phyloP scores from a whole-genome alignment of 805 yeast species.

The Pichia manshurica region DNA sequence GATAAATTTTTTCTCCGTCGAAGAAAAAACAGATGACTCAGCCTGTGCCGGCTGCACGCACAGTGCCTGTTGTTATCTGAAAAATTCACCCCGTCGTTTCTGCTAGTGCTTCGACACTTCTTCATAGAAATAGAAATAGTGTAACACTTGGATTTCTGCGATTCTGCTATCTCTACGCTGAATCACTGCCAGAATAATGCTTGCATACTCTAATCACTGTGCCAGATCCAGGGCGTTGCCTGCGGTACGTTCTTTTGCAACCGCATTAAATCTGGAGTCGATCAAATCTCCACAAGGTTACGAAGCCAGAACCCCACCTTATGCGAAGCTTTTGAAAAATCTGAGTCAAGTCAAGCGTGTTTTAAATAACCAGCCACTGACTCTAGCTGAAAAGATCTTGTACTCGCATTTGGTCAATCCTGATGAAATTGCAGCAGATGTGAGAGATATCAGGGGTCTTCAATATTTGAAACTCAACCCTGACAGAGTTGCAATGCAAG shows the following conservation, averaged over 20 bases:
- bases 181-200: constrained; percentile 3
- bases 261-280: constrained; percentile 19
- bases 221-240: constrained; percentile 8
- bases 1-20: too few relatives aligned
- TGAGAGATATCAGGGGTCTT: constrained; percentile 60
- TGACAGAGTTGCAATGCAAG: constrained; percentile 98
- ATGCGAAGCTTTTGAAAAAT: constrained; percentile 63
- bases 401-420: constrained; percentile 95
- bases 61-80: not conserved
- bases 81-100: not conserved
- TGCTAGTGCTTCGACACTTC: too few relatives aligned
- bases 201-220: constrained; percentile 7
- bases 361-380: constrained; percentile 53
- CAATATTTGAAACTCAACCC: constrained; percentile 93
- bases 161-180: not conserved
- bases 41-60: not conserved
- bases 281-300: constrained; percentile 51
- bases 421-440: constrained; percentile 60
- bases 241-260: constrained; percentile 22
- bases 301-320: constrained; percentile 80
- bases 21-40: not conserved
- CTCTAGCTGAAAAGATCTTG: constrained; percentile 91
- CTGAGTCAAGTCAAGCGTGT: constrained; percentile 38
- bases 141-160: too few relatives aligned
- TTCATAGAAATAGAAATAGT: too few relatives aligned